A percentile compares a stretch with the other conserved stretches of the same genome.
Evolutionary conservation across 257 asterid species (phyloP).

Genomic region (Solanum ahanhuiri): DNA sequence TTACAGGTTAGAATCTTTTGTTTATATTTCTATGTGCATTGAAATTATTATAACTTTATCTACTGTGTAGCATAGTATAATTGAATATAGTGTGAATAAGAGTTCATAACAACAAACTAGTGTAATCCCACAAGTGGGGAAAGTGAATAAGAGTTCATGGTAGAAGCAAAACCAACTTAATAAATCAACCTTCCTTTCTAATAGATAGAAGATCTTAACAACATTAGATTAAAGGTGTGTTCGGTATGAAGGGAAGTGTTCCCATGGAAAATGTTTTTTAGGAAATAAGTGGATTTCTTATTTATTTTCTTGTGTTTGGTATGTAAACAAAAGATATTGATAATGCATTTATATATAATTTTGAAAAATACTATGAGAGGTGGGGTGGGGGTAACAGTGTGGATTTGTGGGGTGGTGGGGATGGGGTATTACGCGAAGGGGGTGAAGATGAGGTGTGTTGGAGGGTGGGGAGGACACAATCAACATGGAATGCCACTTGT

Average conservation of each 20-base stretch:
- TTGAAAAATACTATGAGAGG: neutral
- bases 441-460: neutral
- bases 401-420: neutral
- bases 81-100: neutral
- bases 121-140: neutral
- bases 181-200: neutral
- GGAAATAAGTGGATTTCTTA: neutral
- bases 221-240: neutral
- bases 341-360: neutral
- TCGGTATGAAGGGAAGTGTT: neutral
- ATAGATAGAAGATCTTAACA: neutral
- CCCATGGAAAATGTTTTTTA: neutral
- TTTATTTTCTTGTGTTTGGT: neutral
- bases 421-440: neutral
- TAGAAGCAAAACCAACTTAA: neutral
- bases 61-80: neutral
- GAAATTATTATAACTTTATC: neutral
- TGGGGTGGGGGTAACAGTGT: neutral
- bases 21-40: neutral
- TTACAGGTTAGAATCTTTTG: constrained; percentile 43
- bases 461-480: neutral
- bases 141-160: neutral
- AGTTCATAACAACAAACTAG: neutral
- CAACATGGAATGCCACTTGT: neutral
- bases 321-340: neutral